A percentile compares a stretch with the other conserved stretches of the same genome.
These are phyloP conservation scores for Penicillium crystallinum DNA, from an alignment of 495 filamentous ascomycete genomes.

Conservation along the genomic window DNA sequence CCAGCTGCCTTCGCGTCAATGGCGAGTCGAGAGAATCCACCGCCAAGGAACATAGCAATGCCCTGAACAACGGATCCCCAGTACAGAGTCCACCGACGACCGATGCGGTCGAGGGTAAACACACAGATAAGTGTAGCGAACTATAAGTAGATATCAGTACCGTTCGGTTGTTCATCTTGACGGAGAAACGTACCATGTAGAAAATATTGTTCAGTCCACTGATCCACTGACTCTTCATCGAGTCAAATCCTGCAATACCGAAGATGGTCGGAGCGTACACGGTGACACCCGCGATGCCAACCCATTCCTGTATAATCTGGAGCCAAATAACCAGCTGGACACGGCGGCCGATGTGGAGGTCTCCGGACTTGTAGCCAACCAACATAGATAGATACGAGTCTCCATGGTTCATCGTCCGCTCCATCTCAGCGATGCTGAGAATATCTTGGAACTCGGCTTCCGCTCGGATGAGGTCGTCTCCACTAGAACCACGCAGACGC, in stretches of 20 bases:
- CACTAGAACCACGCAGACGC: constrained; percentile 54
- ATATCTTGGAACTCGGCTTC: constrained; percentile 63
- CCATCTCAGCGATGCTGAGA: constrained; percentile 50
- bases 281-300: constrained; percentile 67
- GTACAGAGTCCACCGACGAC: constrained; percentile 62
- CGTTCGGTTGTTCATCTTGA: not conserved
- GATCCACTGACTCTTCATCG: constrained; percentile 60
- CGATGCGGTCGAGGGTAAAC: constrained; percentile 64
- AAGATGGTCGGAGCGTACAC: constrained; percentile 66
- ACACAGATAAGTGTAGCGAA: constrained; percentile 60
- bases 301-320: constrained; percentile 70
- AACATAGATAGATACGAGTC: constrained; percentile 60
- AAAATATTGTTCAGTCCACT: constrained; percentile 64
- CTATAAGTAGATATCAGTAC: constrained; percentile 18
- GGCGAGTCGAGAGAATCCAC: constrained; percentile 48
- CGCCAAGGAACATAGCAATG: constrained; percentile 56
- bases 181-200: constrained; percentile 42
- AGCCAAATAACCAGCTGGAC: constrained; percentile 68
- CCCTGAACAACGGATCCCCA: constrained; percentile 63
- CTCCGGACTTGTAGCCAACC: constrained; percentile 56
- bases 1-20: constrained; percentile 45
- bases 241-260: constrained; percentile 57
- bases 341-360: constrained; percentile 59
- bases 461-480: constrained; percentile 48
- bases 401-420: constrained; percentile 45